These are phyloP conservation scores for Auriscalpium vulgare DNA, from an alignment of 768 basidiomycete genomes.

Conservation along the genomic window DNA sequence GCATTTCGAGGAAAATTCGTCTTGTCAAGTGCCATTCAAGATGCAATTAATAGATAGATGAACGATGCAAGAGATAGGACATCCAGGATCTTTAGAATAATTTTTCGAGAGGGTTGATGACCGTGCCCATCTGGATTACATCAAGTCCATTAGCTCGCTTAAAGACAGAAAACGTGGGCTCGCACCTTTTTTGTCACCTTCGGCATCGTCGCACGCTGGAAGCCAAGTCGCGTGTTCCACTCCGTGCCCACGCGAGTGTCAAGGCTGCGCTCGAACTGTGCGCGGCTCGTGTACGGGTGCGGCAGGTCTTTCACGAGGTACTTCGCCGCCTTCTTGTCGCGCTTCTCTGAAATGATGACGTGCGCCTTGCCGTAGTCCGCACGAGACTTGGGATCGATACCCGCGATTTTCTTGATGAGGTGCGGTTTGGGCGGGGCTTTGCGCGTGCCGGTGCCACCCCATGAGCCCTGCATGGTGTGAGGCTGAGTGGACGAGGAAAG, in stretches of 20 bases:
- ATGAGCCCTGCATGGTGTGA: conserved; percentile 57
- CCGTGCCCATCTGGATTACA: conserved; percentile 49
- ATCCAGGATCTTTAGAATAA: conserved; percentile 22
- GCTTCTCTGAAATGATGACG: conserved; percentile 93
- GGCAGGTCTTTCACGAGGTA: conserved; percentile 90
- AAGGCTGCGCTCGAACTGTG: conserved; percentile 85
- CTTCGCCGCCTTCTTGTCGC: conserved; percentile 88
- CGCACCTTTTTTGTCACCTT: conserved; percentile 80
- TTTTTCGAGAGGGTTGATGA: conserved; percentile 65
- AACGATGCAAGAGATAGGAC: neutral
- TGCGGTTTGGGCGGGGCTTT: conserved; percentile 55
- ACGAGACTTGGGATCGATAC: conserved; percentile 70
- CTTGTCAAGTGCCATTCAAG: no score
- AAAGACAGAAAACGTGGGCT: neutral
- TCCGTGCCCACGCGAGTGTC: conserved; percentile 78
- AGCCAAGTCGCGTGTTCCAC: conserved; percentile 86
- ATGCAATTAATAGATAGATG: neutral
- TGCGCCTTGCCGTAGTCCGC: conserved; percentile 80
- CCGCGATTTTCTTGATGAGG: conserved; percentile 74
- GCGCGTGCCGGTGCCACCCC: conserved; percentile 77
- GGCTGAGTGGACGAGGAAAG: neutral
- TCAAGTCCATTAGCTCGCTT: neutral
- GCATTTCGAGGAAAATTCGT: no score
- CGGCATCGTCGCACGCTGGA: conserved; percentile 80
- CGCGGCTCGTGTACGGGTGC: conserved; percentile 88